phyloP scores from a whole-genome alignment of 495 filamentous ascomycete genomes.

The Melanomma pulvis-pyrius region DNA sequence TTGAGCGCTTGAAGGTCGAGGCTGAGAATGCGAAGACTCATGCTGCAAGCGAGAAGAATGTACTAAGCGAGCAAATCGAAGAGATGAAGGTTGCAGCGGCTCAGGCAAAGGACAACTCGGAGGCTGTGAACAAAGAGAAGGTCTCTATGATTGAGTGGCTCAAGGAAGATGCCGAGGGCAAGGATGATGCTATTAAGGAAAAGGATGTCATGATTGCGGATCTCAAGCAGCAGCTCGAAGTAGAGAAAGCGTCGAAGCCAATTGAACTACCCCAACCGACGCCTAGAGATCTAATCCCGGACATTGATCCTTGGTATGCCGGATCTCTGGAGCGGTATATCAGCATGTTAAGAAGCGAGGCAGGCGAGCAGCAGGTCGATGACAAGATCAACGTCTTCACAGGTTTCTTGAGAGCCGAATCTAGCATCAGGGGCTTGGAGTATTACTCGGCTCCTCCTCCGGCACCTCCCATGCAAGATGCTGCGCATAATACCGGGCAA shows the following conservation, averaged over 20 bases:
- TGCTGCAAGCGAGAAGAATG: constrained; percentile 5
- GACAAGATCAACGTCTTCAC: constrained; percentile 40
- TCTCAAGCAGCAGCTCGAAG: constrained; percentile 16
- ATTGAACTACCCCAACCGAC: constrained; percentile 23
- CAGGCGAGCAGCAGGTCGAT: constrained; percentile 32
- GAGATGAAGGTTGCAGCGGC: constrained; percentile 4
- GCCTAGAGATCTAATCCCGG: constrained; percentile 32
- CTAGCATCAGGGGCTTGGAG: constrained; percentile 28
- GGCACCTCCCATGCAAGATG: background rate
- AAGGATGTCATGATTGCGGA: constrained; percentile 18
- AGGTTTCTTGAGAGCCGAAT: constrained; percentile 39
- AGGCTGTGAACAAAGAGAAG: constrained; percentile 21
- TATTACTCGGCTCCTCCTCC: constrained; percentile 29
- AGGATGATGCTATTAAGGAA: constrained; percentile 24
- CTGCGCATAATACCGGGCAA: background rate
- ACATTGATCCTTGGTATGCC: constrained; percentile 41
- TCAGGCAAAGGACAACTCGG: constrained; percentile 10
- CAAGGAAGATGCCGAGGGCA: constrained; percentile 32
- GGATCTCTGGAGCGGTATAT: constrained; percentile 41
- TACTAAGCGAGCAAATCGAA: constrained; percentile 19
- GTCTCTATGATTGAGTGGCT: constrained; percentile 18
- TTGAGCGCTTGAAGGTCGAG: constrained; percentile 10
- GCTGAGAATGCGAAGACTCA: constrained; percentile 8
- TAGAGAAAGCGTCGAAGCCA: constrained; percentile 9
- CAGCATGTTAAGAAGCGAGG: constrained; percentile 38